phyloP scores from a whole-genome alignment of 2,329 filamentous ascomycete species.

The Pseudogymnoascus sp. region DNA sequence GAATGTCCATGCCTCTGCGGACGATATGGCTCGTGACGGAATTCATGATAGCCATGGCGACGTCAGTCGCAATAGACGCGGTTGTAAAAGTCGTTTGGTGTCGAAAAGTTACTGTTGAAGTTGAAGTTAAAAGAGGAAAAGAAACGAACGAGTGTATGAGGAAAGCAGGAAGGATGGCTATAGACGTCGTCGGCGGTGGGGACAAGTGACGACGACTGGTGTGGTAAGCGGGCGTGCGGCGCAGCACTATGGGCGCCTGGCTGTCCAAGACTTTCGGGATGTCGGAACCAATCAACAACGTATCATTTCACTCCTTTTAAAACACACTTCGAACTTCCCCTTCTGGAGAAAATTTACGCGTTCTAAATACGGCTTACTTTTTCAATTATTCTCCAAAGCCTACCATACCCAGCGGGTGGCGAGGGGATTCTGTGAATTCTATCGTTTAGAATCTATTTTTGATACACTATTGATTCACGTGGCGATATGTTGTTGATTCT shows the following conservation, averaged over 20 bases:
- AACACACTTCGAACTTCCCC: slow-evolving; percentile 5
- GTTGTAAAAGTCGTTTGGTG: not conserved
- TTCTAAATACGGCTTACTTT: not conserved
- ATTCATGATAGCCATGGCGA: slow-evolving; percentile 14
- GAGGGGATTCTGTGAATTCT: not conserved
- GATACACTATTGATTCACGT: not conserved
- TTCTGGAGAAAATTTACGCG: not conserved
- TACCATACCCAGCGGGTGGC: not conserved
- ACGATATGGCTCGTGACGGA: slow-evolving; percentile 11
- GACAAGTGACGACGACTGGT: not conserved
- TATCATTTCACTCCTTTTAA: not conserved
- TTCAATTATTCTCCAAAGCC: not conserved
- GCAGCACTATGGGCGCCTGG: slow-evolving; percentile 1
- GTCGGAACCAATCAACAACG: slow-evolving; percentile 4
- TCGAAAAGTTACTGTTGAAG: not conserved
- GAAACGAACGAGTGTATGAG: not conserved
- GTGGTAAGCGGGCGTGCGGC: slow-evolving; percentile 3
- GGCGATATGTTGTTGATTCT: not conserved
- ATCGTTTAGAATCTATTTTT: not conserved
- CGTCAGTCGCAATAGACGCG: slow-evolving; percentile 2
- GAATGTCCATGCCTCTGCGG: slow-evolving; percentile 14
- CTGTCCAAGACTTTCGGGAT: not conserved
- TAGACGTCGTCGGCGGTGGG: not conserved
- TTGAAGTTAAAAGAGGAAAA: not conserved
- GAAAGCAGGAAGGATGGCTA: not conserved